phyloP scores from a whole-genome alignment of 495 filamentous ascomycete species.

The Venustampulla echinocandica region DNA sequence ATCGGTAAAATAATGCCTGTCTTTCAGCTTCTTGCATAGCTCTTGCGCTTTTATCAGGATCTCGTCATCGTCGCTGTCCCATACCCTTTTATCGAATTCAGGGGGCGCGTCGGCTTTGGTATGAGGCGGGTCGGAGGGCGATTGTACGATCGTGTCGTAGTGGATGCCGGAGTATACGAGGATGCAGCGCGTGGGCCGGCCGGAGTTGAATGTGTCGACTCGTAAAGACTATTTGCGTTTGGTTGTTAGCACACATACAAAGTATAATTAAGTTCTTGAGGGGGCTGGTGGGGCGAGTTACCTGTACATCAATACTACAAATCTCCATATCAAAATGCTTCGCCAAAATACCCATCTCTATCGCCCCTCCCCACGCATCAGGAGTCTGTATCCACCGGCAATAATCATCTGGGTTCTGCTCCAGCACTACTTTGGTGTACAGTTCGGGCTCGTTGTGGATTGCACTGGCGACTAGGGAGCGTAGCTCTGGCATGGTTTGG shows the following conservation, averaged over 20 bases:
- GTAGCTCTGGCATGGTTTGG: conserved; percentile 59
- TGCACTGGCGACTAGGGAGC: conserved; percentile 69
- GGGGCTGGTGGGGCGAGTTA: conserved; percentile 7
- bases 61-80: conserved; percentile 58
- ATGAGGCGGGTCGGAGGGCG: conserved; percentile 51
- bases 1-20: conserved; percentile 84
- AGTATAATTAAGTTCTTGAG: not conserved
- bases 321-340: conserved; percentile 85
- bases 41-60: conserved; percentile 61
- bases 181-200: conserved; percentile 58
- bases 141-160: conserved; percentile 84
- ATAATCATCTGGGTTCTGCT: conserved; percentile 65
- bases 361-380: conserved; percentile 84
- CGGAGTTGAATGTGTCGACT: conserved; percentile 74
- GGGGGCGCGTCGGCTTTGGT: conserved; percentile 49
- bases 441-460: conserved; percentile 65
- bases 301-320: conserved; percentile 64
- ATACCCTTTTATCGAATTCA: conserved; percentile 71
- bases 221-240: conserved; percentile 22
- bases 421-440: conserved; percentile 70
- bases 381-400: conserved; percentile 75
- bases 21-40: conserved; percentile 57
- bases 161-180: conserved; percentile 92
- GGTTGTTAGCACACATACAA: no score
- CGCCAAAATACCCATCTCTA: conserved; percentile 79